These are phyloP conservation scores for Chenopodium berlandieri DNA, from an alignment of 148 eudicot species.

Conservation along the genomic window DNA sequence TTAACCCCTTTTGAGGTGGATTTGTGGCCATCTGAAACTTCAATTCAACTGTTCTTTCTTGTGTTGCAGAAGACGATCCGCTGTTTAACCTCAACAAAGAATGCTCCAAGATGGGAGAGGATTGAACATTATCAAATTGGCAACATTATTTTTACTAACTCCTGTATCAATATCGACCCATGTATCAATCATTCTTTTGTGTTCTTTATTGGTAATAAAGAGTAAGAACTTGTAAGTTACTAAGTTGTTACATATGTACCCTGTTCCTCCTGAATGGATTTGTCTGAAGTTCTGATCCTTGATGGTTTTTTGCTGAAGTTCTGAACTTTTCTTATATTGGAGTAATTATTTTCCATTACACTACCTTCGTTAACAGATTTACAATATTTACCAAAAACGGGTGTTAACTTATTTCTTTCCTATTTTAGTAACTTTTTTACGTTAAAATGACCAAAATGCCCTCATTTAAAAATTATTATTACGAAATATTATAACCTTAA, in stretches of 20 bases:
- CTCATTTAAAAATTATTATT: too few relatives aligned
- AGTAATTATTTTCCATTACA: too few relatives aligned
- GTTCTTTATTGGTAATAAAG: conserved; percentile 1
- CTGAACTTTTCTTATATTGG: too few relatives aligned
- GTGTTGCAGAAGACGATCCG: not conserved
- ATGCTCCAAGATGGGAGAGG: not conserved
- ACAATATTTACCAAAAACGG: too few relatives aligned
- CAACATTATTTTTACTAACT: not conserved
- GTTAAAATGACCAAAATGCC: too few relatives aligned
- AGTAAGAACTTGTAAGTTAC: too few relatives aligned
- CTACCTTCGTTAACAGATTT: too few relatives aligned
- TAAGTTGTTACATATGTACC: conserved; percentile 13
- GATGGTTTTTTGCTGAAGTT: too few relatives aligned
- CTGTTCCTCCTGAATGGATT: not conserved
- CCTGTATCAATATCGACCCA: not conserved
- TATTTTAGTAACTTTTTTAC: too few relatives aligned
- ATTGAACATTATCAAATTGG: not conserved
- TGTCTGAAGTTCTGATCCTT: not conserved
- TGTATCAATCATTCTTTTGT: not conserved
- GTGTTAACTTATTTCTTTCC: too few relatives aligned
- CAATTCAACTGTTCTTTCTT: not conserved
- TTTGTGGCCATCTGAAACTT: not conserved
- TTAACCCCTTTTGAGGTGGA: too few relatives aligned
- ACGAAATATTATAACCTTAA: too few relatives aligned
- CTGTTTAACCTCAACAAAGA: not conserved